Evolutionary conservation across 2,329 filamentous ascomycete species (phyloP), one percentile per base, ranked within the genome.

Genomic region (Hymenoscyphus scutula): DNA sequence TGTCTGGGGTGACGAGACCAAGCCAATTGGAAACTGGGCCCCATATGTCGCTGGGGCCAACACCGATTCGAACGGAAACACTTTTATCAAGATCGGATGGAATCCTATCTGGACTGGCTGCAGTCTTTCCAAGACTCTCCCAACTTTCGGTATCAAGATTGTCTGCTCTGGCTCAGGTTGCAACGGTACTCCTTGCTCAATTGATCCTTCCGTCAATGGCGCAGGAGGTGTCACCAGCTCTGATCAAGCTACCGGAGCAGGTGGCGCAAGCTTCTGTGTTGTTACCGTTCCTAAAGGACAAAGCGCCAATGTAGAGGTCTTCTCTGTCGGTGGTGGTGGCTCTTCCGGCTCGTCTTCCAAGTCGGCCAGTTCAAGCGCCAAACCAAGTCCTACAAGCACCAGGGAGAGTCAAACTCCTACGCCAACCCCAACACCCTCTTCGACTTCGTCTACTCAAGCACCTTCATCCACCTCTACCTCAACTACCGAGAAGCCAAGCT

Each of bases 1-100:
- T 74, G 76, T 88, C 62, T 93, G 90, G 90, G 89, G 90, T 62
- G 83, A 83, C 53, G 79, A 79, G 8, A 77, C 78, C 48, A 80
- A 86, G 66, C 81, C 88, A 1, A 76, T 86, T 68, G 90, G 90
- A 57, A 93, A 93, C 78, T 93, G 90, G 90, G 80, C 84, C 58
- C 86, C 89, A 1, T 94, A 87, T 71, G 89, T 92, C 66, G 87
- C 88, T 15, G 90, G 90, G 63, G 87, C 89, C 62, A 93, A 93
- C 76, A 87, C 86, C 17, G 86, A 87, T 68, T 69, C 72, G 55
- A 80, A 76, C 58, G 90, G 90, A 58, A 76, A 84, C 64, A 92
- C 89, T 1, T 93, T 84, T 72, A 82, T 91, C 69, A 92, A 91
- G 78, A 79, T 93, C 59, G 89, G 86, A 60, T 89, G 87, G 82